A percentile compares a stretch with the other conserved stretches of the same genome.
Evolutionary conservation across 164 flowering plant species (phyloP).

Genomic region (Berberis vulgaris): DNA sequence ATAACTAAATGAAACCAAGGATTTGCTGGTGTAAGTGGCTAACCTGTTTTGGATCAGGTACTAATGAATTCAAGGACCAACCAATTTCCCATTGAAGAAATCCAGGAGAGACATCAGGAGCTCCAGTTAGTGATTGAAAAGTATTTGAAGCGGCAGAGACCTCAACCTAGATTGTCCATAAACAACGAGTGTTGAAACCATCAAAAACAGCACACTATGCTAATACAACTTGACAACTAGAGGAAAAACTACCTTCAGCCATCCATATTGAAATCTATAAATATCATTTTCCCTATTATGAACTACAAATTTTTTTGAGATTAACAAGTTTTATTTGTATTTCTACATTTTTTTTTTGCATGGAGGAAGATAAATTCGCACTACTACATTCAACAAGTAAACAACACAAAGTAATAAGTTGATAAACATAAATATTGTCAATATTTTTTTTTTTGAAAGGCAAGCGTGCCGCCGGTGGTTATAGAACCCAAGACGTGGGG

Average conservation of each 20-base stretch:
- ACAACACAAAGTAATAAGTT: too few relatives aligned
- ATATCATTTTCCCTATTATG: too few relatives aligned
- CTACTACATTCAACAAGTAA: too few relatives aligned
- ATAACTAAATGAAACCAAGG: constrained; percentile 1
- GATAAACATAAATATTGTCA: too few relatives aligned
- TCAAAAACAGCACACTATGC: neutral
- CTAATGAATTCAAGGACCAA: constrained; percentile 63
- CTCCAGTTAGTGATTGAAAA: constrained; percentile 59
- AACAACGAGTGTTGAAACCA: neutral
- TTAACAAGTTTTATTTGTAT: too few relatives aligned
- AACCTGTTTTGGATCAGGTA: constrained; percentile 36
- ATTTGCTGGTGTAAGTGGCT: constrained; percentile 1
- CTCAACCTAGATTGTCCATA: constrained; percentile 39
- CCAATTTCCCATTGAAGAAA: constrained; percentile 82
- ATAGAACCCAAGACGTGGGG: too few relatives aligned
- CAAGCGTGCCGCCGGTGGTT: too few relatives aligned
- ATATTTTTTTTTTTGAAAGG: too few relatives aligned
- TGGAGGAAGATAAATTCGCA: too few relatives aligned
- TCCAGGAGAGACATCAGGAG: constrained; percentile 44
- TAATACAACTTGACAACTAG: neutral
- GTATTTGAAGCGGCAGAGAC: constrained; percentile 60
- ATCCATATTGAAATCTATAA: too few relatives aligned
- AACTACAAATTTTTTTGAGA: too few relatives aligned
- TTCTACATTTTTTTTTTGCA: too few relatives aligned
- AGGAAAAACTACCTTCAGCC: neutral